These are phyloP conservation scores for Pestalotiopsis sp. DNA, from an alignment of 2,329 filamentous ascomycete species.

Conservation along the genomic window DNA sequence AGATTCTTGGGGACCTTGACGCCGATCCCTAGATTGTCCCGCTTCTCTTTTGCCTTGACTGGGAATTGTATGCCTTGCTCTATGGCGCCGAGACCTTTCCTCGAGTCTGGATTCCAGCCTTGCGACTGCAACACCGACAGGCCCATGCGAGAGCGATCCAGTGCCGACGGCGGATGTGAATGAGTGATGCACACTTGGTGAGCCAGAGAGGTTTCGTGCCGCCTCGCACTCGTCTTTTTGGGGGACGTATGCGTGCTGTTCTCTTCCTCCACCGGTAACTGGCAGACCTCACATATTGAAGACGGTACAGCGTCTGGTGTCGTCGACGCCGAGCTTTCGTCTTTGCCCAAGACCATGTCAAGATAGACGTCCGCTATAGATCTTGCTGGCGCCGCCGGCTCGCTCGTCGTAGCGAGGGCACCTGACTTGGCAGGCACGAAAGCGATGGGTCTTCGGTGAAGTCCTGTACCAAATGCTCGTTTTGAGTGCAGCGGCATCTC, in stretches of 20 bases:
- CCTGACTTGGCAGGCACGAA: slow-evolving; percentile 56
- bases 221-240: slow-evolving; percentile 11
- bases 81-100: slow-evolving; percentile 68
- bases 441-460: slow-evolving; percentile 53
- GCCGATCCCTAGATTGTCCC: slow-evolving; percentile 74
- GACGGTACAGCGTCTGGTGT: slow-evolving; percentile 17
- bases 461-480: slow-evolving; percentile 55
- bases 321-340: slow-evolving; percentile 23
- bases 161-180: slow-evolving; percentile 69
- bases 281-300: slow-evolving; percentile 57
- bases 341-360: slow-evolving; percentile 60
- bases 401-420: slow-evolving; percentile 27
- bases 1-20: slow-evolving; percentile 42
- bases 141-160: slow-evolving; percentile 71
- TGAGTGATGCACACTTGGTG: slow-evolving; percentile 72
- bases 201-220: slow-evolving; percentile 63
- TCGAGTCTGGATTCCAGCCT: slow-evolving; percentile 74
- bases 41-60: slow-evolving; percentile 70
- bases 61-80: slow-evolving; percentile 76
- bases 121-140: slow-evolving; percentile 64
- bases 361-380: slow-evolving; percentile 63
- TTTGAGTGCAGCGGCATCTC: slow-evolving; percentile 54
- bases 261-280: slow-evolving; percentile 47
- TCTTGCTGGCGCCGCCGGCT: slow-evolving; percentile 24
- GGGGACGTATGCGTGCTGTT: slow-evolving; percentile 10